A percentile compares a stretch with the other conserved stretches of the same genome.
Conservation (phyloP, 1,284 basidiomycete genomes). For the Boletus sp. region DNA sequence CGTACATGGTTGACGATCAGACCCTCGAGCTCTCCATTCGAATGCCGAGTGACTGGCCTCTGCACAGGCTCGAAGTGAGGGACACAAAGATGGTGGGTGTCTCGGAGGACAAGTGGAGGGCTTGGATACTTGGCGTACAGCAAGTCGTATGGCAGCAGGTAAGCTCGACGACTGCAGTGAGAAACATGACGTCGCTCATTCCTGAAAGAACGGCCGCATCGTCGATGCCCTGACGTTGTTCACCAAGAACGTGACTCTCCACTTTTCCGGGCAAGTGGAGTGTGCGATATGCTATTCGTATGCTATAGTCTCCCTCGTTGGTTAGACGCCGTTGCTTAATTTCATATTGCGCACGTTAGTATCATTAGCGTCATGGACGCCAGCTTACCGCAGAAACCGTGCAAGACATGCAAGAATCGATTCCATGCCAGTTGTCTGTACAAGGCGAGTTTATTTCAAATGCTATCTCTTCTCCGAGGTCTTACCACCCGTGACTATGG, state of each 20-base stretch:
- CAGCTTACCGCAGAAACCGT: slow-evolving; percentile 86
- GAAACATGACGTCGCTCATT: slow-evolving; percentile 8
- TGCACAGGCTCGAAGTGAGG: slow-evolving; percentile 84
- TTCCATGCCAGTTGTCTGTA: slow-evolving; percentile 93
- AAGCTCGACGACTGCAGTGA: slow-evolving; percentile 29
- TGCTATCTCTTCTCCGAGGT: not conserved
- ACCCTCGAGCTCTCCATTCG: slow-evolving; percentile 87
- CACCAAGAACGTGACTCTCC: slow-evolving; percentile 88
- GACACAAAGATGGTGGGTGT: slow-evolving; percentile 87
- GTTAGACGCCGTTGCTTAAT: not conserved
- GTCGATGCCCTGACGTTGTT: slow-evolving; percentile 90
- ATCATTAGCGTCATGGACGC: slow-evolving; percentile 92
- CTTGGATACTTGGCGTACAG: slow-evolving; percentile 92
- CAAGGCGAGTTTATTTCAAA: slow-evolving; percentile 52
- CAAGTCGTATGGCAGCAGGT: slow-evolving; percentile 89
- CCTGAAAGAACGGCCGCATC: slow-evolving; percentile 78
- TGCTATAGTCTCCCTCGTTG: slow-evolving; percentile 30
- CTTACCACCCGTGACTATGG: not conserved
- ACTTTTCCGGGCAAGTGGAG: slow-evolving; percentile 92
- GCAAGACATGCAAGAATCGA: slow-evolving; percentile 91
- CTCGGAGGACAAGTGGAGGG: slow-evolving; percentile 86
- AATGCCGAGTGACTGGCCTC: slow-evolving; percentile 88
- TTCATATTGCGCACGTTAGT: slow-evolving; percentile 40
- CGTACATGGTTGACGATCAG: slow-evolving; percentile 92
- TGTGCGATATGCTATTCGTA: slow-evolving; percentile 95